Evolutionary conservation across 139 green algal species (phyloP), one percentile per base, ranked within the genome.

Genomic region (Chlamydomonas incerta): DNA sequence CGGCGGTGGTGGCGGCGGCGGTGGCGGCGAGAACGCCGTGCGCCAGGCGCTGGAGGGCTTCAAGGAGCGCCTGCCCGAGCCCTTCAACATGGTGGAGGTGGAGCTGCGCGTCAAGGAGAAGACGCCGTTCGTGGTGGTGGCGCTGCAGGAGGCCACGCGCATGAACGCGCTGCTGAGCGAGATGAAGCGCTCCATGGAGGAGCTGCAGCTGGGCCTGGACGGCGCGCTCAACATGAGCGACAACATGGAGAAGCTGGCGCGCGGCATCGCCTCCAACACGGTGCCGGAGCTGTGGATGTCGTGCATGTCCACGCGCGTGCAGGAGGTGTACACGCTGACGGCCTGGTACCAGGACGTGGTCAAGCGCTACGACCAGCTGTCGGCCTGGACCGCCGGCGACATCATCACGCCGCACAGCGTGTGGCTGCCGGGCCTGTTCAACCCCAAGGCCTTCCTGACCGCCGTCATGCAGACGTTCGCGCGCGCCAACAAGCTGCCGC

Each of bases 401-500:
- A 87, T 97, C 26, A 75, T 92, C 52, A 93, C 89, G 17, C 95
- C 94, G 28, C 77, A 89, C 68, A 91, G 55, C 47, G 92, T 96
- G 28, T 98, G 95, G 94, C 89, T 98, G 41, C 92, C 94, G 47
- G 94, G 94, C 21, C 82, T 98, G 41, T 97, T 98, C 90, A 98
- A 98, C 88, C 92, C 95, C 74, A 97, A 98, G 94, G 95, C 95
- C 41, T 98, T 97, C 92, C 85, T 98, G 35, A 97, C 95, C 6
- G 94, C 95, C 15, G 95, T 98, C 52, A 96, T 97, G 93, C 95
- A 98, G 93, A 95, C 92, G 31, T 97, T 95, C 83, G 95, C 95
- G 11, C 94, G 95, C 50, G 91, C 91, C 71, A 94, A 97, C 89
- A 93, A 94, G 85, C 90, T 97, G 81, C 95, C 95, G 20, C 88